phyloP scores from a whole-genome alignment of 805 yeast species.

The Wickerhamiella azyma region DNA sequence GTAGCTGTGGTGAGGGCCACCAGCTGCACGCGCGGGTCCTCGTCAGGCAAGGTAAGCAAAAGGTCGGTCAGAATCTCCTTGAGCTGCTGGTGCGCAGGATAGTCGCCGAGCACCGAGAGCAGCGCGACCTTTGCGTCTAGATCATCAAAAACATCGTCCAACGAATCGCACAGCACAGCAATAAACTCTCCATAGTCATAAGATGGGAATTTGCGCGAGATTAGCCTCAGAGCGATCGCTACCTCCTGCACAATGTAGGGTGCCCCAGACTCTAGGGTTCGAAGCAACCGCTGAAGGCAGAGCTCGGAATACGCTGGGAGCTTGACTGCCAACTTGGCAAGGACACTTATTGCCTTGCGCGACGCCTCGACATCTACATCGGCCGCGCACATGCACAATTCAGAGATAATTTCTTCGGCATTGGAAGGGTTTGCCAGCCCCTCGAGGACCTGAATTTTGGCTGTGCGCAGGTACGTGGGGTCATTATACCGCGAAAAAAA shows the following conservation, averaged over 20 bases:
- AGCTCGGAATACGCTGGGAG: conserved; percentile 44
- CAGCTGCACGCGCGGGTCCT: conserved; percentile 60
- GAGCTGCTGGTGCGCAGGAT: conserved; percentile 36
- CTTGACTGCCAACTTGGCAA: conserved; percentile 79
- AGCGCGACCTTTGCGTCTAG: conserved; percentile 66
- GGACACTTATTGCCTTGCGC: conserved; percentile 73
- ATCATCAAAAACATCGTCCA: conserved; percentile 46
- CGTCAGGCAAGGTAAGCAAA: conserved; percentile 40
- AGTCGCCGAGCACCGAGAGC: conserved; percentile 76
- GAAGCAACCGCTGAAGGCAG: conserved; percentile 51
- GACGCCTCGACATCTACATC: conserved; percentile 81
- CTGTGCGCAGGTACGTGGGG: conserved; percentile 76
- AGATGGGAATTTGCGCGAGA: conserved; percentile 62
- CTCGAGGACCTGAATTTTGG: conserved; percentile 77
- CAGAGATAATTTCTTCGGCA: conserved; percentile 49
- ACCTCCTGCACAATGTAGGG: conserved; percentile 72
- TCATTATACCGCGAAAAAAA: conserved; percentile 77
- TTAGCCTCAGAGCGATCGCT: conserved; percentile 59
- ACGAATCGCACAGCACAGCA: conserved; percentile 30
- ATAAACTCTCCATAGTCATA: conserved; percentile 29
- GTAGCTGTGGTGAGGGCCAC: conserved; percentile 61
- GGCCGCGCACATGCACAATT: conserved; percentile 72
- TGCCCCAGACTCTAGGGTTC: conserved; percentile 48
- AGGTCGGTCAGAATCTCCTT: conserved; percentile 32
- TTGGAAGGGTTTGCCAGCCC: conserved; percentile 57